Evolutionary conservation across 179 eudicot genomes (phyloP).

Genomic region (Monotropa hypopitys): DNA sequence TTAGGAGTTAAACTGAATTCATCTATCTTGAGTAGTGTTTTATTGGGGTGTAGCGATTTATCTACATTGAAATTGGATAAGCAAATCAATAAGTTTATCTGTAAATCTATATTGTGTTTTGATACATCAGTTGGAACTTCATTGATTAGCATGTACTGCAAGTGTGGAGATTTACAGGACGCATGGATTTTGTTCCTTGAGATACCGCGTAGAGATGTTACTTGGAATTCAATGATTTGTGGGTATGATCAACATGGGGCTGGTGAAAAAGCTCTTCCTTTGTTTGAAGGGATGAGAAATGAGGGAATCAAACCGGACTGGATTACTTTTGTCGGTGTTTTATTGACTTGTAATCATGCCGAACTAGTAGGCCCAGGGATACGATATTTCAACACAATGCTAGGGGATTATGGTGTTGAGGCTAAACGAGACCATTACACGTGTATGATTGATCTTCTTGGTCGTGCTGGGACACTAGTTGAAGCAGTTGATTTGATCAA

Average conservation of each 20-base stretch:
- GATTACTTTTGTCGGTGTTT: conserved; percentile 70
- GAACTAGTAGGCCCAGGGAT: conserved; percentile 59
- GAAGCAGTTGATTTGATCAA: conserved; percentile 58
- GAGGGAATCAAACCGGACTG: conserved; percentile 46
- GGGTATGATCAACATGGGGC: conserved; percentile 67
- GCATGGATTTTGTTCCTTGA: conserved; percentile 48
- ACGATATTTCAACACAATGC: conserved; percentile 55
- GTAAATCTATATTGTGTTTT: conserved; percentile 37
- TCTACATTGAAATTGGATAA: conserved; percentile 56
- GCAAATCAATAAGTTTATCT: conserved; percentile 56
- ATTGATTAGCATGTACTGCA: conserved; percentile 74
- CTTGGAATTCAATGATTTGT: conserved; percentile 87
- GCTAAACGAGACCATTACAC: conserved; percentile 56
- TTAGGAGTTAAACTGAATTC: conserved; percentile 34
- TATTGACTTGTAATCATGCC: conserved; percentile 72
- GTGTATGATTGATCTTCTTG: conserved; percentile 75
- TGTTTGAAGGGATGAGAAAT: conserved; percentile 48
- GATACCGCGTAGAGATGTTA: conserved; percentile 43
- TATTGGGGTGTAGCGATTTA: conserved; percentile 67
- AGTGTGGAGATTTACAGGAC: conserved; percentile 62
- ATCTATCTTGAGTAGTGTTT: conserved; percentile 54
- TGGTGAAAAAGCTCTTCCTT: conserved; percentile 40
- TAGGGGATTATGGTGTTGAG: conserved; percentile 33
- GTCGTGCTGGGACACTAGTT: conserved; percentile 61
- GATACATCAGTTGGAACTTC: conserved; percentile 63